Conservation (phyloP, 2,329 filamentous ascomycete genomes). For the Fusarium mundagurra region DNA sequence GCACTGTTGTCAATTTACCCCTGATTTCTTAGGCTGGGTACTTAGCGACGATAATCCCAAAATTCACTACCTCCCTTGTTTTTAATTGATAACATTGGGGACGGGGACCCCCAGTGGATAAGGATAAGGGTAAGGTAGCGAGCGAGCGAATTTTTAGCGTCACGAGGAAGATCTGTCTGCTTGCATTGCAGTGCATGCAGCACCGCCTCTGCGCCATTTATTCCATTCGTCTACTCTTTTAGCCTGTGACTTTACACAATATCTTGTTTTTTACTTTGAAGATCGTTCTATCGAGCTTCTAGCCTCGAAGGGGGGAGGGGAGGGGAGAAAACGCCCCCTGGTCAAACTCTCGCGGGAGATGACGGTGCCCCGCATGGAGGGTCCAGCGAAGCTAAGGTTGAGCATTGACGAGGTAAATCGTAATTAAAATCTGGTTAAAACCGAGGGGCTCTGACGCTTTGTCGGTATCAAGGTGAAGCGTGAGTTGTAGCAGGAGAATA, state of each 20-base stretch:
- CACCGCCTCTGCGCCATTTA: constrained; percentile 1
- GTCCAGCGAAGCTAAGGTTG: not conserved
- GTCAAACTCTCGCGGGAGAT: constrained; percentile 9
- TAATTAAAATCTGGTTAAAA: constrained; percentile 12
- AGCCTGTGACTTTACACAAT: not conserved
- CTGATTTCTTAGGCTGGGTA: constrained; percentile 20
- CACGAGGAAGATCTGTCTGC: not conserved
- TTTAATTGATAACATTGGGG: constrained; percentile 38
- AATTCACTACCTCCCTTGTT: not conserved
- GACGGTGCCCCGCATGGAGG: constrained; percentile 17
- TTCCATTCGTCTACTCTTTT: not conserved
- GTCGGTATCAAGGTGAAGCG: constrained; percentile 8
- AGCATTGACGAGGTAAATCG: constrained; percentile 27
- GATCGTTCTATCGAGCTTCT: not conserved
- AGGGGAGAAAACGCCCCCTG: not conserved
- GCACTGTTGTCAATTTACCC: constrained; percentile 26
- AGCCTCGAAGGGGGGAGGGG: not conserved
- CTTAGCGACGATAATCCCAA: constrained; percentile 11
- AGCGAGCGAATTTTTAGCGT: constrained; percentile 24
- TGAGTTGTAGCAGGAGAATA: not conserved
- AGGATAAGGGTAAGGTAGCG: not conserved
- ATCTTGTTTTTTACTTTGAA: not conserved
- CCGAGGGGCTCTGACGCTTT: not conserved
- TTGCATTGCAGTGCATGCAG: not conserved
- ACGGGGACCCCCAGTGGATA: constrained; percentile 26